phyloP scores from a whole-genome alignment of 768 basidiomycete species.

The Rhizopogon vinicolor region DNA sequence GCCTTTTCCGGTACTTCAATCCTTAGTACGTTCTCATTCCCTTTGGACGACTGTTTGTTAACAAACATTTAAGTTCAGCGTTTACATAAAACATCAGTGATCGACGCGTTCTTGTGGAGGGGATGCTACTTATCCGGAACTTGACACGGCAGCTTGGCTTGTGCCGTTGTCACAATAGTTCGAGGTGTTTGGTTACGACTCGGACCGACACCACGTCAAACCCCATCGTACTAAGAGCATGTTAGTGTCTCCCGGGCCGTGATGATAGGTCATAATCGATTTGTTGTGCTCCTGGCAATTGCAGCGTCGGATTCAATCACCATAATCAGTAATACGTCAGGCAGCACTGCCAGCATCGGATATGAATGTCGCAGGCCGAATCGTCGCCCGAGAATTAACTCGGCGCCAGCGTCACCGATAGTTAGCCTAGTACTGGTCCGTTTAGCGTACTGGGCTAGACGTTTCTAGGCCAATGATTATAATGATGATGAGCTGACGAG shows the following conservation, averaged over 20 bases:
- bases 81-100: background rate
- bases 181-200: background rate
- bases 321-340: background rate
- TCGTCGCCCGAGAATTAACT: background rate
- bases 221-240: no score
- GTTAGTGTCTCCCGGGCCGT: background rate
- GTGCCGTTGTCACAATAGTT: background rate
- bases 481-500: no score
- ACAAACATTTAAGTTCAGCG: background rate
- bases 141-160: background rate
- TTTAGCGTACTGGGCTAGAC: background rate
- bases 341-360: background rate
- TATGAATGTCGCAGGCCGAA: background rate
- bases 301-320: background rate
- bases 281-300: background rate
- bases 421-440: background rate
- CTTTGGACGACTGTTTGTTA: no score
- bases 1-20: no score
- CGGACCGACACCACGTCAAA: no score
- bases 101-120: background rate
- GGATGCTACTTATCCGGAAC: background rate
- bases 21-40: no score
- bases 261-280: background rate
- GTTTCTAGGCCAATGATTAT: background rate
- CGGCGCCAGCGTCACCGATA: background rate